Evolutionary conservation across 306 rosid species (phyloP), one percentile per base, ranked within the genome.

Genomic region (Prunus padus): DNA sequence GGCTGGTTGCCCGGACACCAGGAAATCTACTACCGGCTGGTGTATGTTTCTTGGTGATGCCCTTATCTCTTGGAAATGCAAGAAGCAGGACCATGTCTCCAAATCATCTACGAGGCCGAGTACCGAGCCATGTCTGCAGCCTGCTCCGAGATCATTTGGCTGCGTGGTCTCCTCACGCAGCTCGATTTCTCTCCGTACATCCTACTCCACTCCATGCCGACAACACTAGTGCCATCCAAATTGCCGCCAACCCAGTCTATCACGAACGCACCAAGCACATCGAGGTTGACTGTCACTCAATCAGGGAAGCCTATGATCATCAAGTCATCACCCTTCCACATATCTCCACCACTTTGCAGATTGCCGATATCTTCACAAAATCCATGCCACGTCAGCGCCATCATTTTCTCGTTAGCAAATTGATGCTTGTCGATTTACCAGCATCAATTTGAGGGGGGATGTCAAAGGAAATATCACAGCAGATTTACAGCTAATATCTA

Each of bases 371-470:
- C 4, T 42, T 67, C 19, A 67, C 54, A 9, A 42, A 44, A 40
- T 22, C 55, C 19, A 15, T 67, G 47, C 47, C 47, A 7, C 47
- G 47, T 28, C 19, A 67, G 4, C 11, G 11, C 46, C 46, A 42
- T 42, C 46, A 42, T 42, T 42, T 42, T 42, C n/a, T n/a, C 46
- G 11, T 42, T 42, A 9, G 46, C 46, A 42, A 3, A 42, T 42
- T 42, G 46, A 42, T 42, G 46, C 46, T 42, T 42, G 46, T 37
- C 44, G 44, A 37, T 37, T 37, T 37, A 37, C 8, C 71, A 46
- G 7, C 71, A 66, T 67, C 71, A 67, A 42, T 67, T 67, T 42
- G 52, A 47, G 18, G 16, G 52, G 52, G 52, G 52, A 13, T 49
- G 52, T 49, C 18, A 49, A 44, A 44, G 47, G 47, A 44, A 44